Evolutionary conservation across 2,329 filamentous ascomycete genomes (phyloP), one percentile per base, ranked within the genome.

Genomic region (Cordyceps javanica): DNA sequence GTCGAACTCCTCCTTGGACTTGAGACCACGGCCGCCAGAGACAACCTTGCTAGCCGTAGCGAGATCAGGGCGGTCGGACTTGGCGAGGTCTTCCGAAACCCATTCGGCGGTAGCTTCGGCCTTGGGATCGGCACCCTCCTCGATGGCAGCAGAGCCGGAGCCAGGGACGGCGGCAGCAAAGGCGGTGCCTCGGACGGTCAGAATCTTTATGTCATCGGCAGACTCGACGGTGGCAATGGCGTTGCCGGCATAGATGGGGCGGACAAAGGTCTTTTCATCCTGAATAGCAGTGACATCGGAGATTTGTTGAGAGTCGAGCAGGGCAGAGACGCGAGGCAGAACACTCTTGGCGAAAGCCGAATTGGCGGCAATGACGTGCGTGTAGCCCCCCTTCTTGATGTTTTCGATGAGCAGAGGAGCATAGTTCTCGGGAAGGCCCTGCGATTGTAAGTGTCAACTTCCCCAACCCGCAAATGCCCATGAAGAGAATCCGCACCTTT

Each of bases 1-100:
- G 76, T 99, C 92, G 69, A 99, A 99, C 57, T 97, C 92, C 72
- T 96, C 91, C 80, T 97, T 97, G 16, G 93, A 97, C 80, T 97
- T 99, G 65, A 99, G 79, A 44, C 93, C 94, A 65, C 94, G 87
- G 7, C 94, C 94, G 63, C 94, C 94, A 9, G 92, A 96, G 21
- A 99, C 94, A 21, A 99, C 92, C 69, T 83, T 89, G 63, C 82
- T 80, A 50, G 94, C 94, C n/a, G 91, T 95, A 34, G 87, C 87
- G 39, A 99, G 85, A 70, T 99, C 94, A 10, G 94, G 94, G 42
- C 95, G 87, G 72, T 97, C 93, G 49, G 90, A 96, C 76, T 92
- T 95, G 66, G 92, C 84, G 55, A 99, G 82, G 67, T 97, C 87
- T 74, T 99, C 94, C 2, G 90, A 95, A 7, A 99, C 78, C 94